phyloP scores from a whole-genome alignment of 345 rosid genomes.

The Citrus hindsii region DNA sequence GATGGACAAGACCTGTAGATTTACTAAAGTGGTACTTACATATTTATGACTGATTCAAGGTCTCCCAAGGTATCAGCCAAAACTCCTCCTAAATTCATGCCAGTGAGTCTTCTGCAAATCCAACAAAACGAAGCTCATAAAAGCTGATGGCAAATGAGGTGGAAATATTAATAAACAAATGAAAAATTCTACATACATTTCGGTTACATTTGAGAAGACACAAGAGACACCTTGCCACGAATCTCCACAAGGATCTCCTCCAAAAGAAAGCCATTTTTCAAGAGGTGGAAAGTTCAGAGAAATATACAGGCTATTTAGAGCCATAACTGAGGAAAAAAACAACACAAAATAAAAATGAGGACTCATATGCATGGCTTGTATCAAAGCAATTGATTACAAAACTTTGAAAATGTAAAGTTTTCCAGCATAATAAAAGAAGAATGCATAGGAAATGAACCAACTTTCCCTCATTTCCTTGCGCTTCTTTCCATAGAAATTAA shows the following conservation, averaged over 20 bases:
- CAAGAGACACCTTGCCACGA: conserved; percentile 85
- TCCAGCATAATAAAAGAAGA: not conserved
- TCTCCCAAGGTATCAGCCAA: conserved; percentile 47
- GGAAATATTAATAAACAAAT: not conserved
- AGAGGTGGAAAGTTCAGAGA: conserved; percentile 66
- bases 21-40: conserved; percentile 47
- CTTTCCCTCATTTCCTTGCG: not conserved
- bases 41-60: conserved; percentile 57
- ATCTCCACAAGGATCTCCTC: conserved; percentile 96
- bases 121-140: conserved; percentile 13
- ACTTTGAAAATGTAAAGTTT: no score
- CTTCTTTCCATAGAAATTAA: conserved; percentile 18
- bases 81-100: conserved; percentile 63
- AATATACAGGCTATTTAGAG: conserved; percentile 61
- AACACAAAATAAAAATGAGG: not conserved
- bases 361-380: no score
- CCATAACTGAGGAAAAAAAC: conserved; percentile 46
- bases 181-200: conserved; percentile 47
- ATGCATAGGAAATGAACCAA: not conserved
- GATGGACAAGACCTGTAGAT: not conserved
- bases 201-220: conserved; percentile 71
- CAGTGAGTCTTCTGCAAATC: conserved; percentile 57
- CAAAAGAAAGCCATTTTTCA: conserved; percentile 60
- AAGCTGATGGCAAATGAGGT: not conserved
- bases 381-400: no score